These are phyloP conservation scores for Iberis pinnata DNA, from an alignment of 345 rosid genomes.

Conservation along the genomic window DNA sequence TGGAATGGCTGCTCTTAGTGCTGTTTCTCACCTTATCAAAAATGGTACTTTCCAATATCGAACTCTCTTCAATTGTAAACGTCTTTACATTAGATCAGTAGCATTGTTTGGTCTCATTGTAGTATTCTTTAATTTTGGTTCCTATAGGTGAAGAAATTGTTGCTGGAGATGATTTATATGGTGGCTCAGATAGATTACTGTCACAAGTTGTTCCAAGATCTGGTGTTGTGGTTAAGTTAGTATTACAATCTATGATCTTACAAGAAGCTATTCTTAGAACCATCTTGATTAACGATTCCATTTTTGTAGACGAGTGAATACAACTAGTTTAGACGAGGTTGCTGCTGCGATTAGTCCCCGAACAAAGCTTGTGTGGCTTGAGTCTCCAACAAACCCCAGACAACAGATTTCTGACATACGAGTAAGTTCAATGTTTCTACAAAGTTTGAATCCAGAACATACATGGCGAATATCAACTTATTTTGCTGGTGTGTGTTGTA, in stretches of 20 bases:
- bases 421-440: conserved; percentile 29
- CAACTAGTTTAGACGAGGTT: conserved; percentile 59
- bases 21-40: conserved; percentile 67
- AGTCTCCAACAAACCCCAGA: conserved; percentile 88
- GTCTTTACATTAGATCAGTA: no score
- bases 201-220: conserved; percentile 75
- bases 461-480: background rate
- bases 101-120: conserved; percentile 3
- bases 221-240: conserved; percentile 78
- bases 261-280: background rate
- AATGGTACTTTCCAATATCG: conserved; percentile 36
- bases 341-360: conserved; percentile 65
- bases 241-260: conserved; percentile 14
- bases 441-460: background rate
- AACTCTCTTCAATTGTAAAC: background rate
- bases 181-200: conserved; percentile 85
- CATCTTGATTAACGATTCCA: conserved; percentile 1
- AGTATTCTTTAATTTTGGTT: background rate
- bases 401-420: conserved; percentile 77
- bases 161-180: conserved; percentile 92
- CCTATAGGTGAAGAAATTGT: conserved; percentile 73
- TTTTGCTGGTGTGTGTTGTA: conserved; percentile 19
- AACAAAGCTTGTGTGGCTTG: conserved; percentile 90
- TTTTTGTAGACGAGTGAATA: conserved; percentile 70
- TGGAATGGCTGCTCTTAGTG: conserved; percentile 96